Evolutionary conservation across 2,329 filamentous ascomycete species (phyloP), one percentile per base, ranked within the genome.

Genomic region (Ceratocystis eucalypticola): DNA sequence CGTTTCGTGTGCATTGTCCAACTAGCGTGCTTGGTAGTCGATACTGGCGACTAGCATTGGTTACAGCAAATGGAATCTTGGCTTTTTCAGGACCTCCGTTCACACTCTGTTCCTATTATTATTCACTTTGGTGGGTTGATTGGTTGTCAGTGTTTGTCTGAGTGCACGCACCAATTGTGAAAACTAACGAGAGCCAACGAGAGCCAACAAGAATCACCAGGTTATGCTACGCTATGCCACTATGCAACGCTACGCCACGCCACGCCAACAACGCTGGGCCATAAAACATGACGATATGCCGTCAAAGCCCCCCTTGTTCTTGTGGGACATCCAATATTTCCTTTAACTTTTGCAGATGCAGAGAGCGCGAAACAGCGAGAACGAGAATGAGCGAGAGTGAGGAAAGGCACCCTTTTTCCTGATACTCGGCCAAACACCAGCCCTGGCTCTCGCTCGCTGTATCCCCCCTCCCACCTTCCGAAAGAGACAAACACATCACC

Each of bases 201-300:
- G 48, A 6, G 48, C 22, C n/a, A 53, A n/a, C 48, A 22, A 53
- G n/a, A 25, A 20, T 53, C 10, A 53, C n/a, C n/a, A 53, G 5
- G 25, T 33, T 59, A 37, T 59, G 17, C 55, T 59, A 17, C 55
- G 55, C 55, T 59, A 59, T 30, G 55, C 55, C 30, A 59, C 30
- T 25, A 59, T n/a, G 55, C 28, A 17, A 55, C 20, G 50, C 50
- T 25, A 55, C 20, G 50, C 50, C 50, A 55, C 20, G 50, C 20
- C 20, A 55, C 20, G 50, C 17, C 50, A 59, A 59, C n/a, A 25
- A 59, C 55, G 55, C 55, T 25, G 55, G 55, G 55, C 28, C 55
- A 59, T 59, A 59, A 59, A 59, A 59, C 25, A 17, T 59, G 55
- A n/a, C 20, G 55, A 59, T 59, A 59, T 59, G 55, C 55, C 55